Conservation (phyloP, 768 basidiomycete species). For the Antrodiella citrinella region DNA sequence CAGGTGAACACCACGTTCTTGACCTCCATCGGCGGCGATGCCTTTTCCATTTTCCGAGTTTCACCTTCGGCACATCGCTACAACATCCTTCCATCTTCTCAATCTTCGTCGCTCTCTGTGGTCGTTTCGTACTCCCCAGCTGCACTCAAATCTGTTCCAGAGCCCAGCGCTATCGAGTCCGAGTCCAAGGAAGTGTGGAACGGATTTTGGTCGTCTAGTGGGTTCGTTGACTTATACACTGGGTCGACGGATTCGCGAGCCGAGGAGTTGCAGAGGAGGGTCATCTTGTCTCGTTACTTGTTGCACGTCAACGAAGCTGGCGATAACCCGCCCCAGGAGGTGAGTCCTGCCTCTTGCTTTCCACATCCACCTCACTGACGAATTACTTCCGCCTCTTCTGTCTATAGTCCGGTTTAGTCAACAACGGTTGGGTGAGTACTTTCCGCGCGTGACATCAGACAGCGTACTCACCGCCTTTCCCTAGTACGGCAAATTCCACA, state of each 20-base stretch:
- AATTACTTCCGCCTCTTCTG: background rate
- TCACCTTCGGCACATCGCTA: conserved; percentile 39
- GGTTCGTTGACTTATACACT: conserved; percentile 45
- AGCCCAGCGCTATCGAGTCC: conserved; percentile 18
- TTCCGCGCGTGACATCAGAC: background rate
- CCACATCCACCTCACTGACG: background rate
- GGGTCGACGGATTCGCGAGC: conserved; percentile 43
- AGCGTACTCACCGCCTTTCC: background rate
- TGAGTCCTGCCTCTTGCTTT: too few relatives aligned
- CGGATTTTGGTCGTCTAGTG: conserved; percentile 38
- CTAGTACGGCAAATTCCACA: conserved; percentile 44
- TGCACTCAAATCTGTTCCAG: conserved; percentile 13
- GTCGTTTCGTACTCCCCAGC: conserved; percentile 26
- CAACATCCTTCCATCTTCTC: conserved; percentile 29
- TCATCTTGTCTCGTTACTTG: conserved; percentile 47
- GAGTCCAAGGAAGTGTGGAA: conserved; percentile 37
- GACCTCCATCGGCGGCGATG: conserved; percentile 34
- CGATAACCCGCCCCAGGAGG: conserved; percentile 50
- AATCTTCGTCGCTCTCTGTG: conserved; percentile 26
- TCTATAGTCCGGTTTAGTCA: conserved; percentile 45
- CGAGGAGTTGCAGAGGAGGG: conserved; percentile 47
- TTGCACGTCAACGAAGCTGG: conserved; percentile 55
- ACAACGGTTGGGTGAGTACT: conserved; percentile 47
- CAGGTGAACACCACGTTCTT: conserved; percentile 33
- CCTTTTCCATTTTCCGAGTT: conserved; percentile 33